Evolutionary conservation across 2,329 filamentous ascomycete species (phyloP).

Genomic region (Colletotrichum sublineola): DNA sequence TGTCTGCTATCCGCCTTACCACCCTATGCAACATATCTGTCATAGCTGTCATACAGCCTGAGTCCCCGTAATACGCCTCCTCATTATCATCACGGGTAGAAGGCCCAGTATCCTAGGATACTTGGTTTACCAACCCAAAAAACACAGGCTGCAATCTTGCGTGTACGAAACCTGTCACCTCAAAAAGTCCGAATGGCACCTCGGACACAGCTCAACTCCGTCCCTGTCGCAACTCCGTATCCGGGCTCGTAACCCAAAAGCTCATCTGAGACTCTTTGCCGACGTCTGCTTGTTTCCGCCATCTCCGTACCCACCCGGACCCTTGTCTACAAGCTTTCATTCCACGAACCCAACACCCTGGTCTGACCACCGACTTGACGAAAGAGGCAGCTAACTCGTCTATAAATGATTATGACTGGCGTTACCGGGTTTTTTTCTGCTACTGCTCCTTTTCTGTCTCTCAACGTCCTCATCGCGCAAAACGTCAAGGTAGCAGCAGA

Average conservation of each 20-base stretch:
- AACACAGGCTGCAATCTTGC: neutral
- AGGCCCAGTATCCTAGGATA: neutral
- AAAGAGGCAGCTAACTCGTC: neutral
- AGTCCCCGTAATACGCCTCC: neutral
- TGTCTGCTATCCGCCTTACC: neutral
- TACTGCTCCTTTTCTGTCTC: conserved; percentile 14
- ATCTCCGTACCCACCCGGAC: neutral
- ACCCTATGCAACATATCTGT: conserved; percentile 10
- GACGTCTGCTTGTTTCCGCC: neutral
- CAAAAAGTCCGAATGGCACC: conserved; percentile 9
- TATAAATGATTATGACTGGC: conserved; percentile 24
- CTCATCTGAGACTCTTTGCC: conserved; percentile 17
- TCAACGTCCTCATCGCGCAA: conserved; percentile 4
- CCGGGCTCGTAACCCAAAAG: conserved; percentile 4
- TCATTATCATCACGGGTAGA: neutral
- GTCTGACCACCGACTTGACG: neutral
- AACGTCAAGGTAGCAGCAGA: neutral
- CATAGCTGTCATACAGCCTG: conserved; percentile 5
- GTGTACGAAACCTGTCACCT: neutral
- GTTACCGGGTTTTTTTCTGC: conserved; percentile 5
- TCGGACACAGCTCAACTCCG: neutral
- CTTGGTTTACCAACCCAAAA: neutral
- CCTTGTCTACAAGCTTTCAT: conserved; percentile 16
- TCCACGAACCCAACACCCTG: conserved; percentile 1
- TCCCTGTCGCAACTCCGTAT: conserved; percentile 9